Base-by-base conservation (phyloP, 805 yeast species). In the Lachancea dasiensis region DNA sequence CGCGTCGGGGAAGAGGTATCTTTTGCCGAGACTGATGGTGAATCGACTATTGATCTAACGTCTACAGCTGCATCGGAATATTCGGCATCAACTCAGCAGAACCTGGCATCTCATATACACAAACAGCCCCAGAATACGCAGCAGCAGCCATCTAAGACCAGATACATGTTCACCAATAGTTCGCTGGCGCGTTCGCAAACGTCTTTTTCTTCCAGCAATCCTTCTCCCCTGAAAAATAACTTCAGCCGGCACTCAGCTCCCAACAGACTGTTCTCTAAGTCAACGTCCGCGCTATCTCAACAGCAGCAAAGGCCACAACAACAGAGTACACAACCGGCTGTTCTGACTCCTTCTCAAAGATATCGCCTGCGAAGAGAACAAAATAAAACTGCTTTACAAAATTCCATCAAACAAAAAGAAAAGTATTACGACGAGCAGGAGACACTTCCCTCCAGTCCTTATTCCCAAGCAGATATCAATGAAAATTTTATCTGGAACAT, bases 401-500 rank as follows among this genome's bases (percentile, higher is more conserved):
- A 55, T 11, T 46, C 63, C 6, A 49, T 62, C 9, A 56, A 56
- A 30, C 57, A 55, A 36, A 60, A 60, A 31, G 72, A 68, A 38
- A 54, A 61, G 41, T 61, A 49, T 40, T 67, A 61, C 47, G 71
- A 67, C 14, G 64, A 64, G 18, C 56, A 52, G 20, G 60, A 52
- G 30, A 46, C 43, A 14, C 44, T 29, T 20, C 21, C 39, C 4
- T 50, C 51, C 16, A 19, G 31, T 18, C 29, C 28, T n/a, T 35
- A 22, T 16, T 34, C 50, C 6, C 45, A 48, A 17, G 56, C 63
- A 36, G 68, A 67, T 20, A 59, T 65, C 18, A 69, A 63, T 27
- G 68, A 66, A 39, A 58, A 68, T 0, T 36, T 65, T 11, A 69
- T 73, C 39, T 74, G 72, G 67, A 73, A 74, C 44, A 75, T 75